phyloP scores from a whole-genome alignment of 2,329 filamentous ascomycete species.

The Dothiorella sarmentorum region DNA sequence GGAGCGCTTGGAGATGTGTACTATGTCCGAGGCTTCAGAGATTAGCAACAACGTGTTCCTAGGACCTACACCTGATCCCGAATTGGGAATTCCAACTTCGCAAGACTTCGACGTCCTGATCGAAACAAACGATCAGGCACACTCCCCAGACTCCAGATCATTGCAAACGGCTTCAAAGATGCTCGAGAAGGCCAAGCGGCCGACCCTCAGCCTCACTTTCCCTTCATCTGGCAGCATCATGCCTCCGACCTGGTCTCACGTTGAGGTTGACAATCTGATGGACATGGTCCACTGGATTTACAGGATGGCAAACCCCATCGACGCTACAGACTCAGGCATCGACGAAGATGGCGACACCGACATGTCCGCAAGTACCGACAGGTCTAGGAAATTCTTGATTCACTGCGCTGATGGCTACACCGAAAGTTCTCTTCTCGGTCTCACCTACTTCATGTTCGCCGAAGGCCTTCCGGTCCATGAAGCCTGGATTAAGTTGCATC shows the following conservation, averaged over 20 bases:
- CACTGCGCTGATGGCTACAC: constrained; percentile 97
- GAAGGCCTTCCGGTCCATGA: constrained; percentile 76
- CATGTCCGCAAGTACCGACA: constrained; percentile 41
- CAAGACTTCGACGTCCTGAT: constrained; percentile 78
- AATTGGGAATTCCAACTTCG: constrained; percentile 43
- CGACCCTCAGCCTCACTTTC: constrained; percentile 67
- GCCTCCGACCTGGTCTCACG: constrained; percentile 76
- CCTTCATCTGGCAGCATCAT: constrained; percentile 92
- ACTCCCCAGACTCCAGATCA: constrained; percentile 65
- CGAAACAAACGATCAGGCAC: constrained; percentile 82
- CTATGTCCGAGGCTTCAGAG: constrained; percentile 85
- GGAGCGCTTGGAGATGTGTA: constrained; percentile 88
- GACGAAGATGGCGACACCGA: constrained; percentile 46
- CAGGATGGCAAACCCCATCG: constrained; percentile 60
- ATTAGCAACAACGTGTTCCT: constrained; percentile 88
- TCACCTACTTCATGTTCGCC: constrained; percentile 92
- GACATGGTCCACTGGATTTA: constrained; percentile 90
- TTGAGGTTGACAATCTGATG: constrained; percentile 78
- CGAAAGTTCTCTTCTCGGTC: constrained; percentile 80
- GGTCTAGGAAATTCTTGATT: constrained; percentile 70
- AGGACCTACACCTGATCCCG: constrained; percentile 76
- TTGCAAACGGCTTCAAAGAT: constrained; percentile 62
- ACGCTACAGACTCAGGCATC: constrained; percentile 43
- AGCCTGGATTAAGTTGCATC: constrained; percentile 84
- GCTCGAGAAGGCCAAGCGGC: constrained; percentile 42